phyloP scores from a whole-genome alignment of 345 rosid species.

The Hibiscus syriacus region DNA sequence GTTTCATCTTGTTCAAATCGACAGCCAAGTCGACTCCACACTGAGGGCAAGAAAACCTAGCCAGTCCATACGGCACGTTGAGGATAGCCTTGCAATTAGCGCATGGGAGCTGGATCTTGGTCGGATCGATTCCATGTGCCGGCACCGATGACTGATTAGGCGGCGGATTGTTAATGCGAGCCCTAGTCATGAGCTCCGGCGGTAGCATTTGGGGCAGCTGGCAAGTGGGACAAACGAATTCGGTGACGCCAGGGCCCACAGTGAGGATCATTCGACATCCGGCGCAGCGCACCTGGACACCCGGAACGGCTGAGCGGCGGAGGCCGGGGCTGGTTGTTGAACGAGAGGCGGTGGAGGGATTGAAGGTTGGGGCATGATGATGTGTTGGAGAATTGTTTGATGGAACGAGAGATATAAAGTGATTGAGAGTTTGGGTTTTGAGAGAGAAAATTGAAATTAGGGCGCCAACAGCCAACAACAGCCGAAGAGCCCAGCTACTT shows the following conservation, averaged over 20 bases:
- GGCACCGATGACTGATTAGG: no score
- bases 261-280: slow-evolving; percentile 80
- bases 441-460: neutral
- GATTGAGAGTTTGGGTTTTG: neutral
- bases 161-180: slow-evolving; percentile 15
- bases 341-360: slow-evolving; percentile 44
- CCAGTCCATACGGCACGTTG: slow-evolving; percentile 96
- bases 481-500: neutral
- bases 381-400: neutral
- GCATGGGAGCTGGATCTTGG: slow-evolving; percentile 65
- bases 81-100: slow-evolving; percentile 89
- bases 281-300: slow-evolving; percentile 91
- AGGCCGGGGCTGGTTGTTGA: slow-evolving; percentile 38
- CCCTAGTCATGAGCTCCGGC: slow-evolving; percentile 69
- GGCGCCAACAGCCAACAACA: slow-evolving; percentile 11
- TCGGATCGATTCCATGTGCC: no score
- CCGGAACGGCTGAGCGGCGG: slow-evolving; percentile 30
- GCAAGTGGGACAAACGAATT: slow-evolving; percentile 84
- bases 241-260: slow-evolving; percentile 58
- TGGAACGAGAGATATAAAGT: neutral
- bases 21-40: no score
- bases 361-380: slow-evolving; percentile 73
- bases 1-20: no score
- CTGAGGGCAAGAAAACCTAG: no score
- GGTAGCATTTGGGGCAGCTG: slow-evolving; percentile 92